These are phyloP conservation scores for Ligustrum vulgare DNA, from an alignment of 257 asterid species.

Conservation along the genomic window DNA sequence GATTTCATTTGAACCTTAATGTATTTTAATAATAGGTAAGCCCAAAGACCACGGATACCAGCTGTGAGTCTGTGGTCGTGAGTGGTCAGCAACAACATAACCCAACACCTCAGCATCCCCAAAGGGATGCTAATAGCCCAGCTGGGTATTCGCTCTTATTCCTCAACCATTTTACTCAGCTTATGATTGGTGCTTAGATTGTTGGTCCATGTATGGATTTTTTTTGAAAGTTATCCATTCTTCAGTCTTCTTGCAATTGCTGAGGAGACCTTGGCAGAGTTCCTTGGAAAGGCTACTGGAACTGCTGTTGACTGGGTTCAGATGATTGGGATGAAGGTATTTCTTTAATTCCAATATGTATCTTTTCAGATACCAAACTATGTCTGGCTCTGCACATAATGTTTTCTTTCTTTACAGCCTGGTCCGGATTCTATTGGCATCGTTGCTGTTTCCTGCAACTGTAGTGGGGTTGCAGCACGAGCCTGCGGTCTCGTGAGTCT, in stretches of 20 bases:
- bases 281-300: constrained; percentile 99
- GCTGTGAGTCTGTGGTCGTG: constrained; percentile 96
- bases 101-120: constrained; percentile 87
- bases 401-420: constrained; percentile 54
- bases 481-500: constrained; percentile 99
- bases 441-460: constrained; percentile 93
- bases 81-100: constrained; percentile 82
- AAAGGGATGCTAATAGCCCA: constrained; percentile 92
- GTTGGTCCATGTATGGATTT: neutral
- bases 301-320: constrained; percentile 99
- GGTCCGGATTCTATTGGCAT: constrained; percentile 99
- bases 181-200: neutral
- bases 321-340: constrained; percentile 99
- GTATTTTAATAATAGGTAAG: constrained; percentile 49
- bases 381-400: neutral
- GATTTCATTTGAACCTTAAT: neutral
- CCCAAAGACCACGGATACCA: constrained; percentile 74
- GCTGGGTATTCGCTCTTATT: constrained; percentile 62
- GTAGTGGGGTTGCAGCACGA: constrained; percentile 96
- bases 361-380: neutral
- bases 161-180: neutral
- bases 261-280: constrained; percentile 99
- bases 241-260: constrained; percentile 91
- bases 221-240: neutral
- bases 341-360: neutral